Evolutionary conservation across 208 protist species (phyloP).

Genomic region (Trypanosoma scelopori): DNA sequence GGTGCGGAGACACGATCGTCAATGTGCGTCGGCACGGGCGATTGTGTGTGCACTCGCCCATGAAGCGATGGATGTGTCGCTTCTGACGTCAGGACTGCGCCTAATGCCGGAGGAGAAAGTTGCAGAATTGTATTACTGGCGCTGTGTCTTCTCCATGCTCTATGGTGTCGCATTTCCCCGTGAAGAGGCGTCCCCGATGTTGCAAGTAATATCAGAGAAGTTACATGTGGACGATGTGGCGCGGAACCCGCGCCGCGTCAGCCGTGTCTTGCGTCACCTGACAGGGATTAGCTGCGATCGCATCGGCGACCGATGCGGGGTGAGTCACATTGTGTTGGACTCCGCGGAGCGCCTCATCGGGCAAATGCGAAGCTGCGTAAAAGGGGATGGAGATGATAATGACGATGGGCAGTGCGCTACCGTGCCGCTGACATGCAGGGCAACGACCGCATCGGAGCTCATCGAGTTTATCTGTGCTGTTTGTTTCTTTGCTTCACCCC

Average conservation of each 20-base stretch:
- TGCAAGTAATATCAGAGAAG: slow-evolving; percentile 20
- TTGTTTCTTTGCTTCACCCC: not conserved
- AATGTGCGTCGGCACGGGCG: slow-evolving; percentile 13
- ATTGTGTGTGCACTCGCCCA: slow-evolving; percentile 3
- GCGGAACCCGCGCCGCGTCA: slow-evolving; percentile 24
- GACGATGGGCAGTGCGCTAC: not conserved
- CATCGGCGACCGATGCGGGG: slow-evolving; percentile 1
- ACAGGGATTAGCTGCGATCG: slow-evolving; percentile 12
- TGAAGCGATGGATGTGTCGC: not conserved
- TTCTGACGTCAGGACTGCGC: slow-evolving; percentile 3
- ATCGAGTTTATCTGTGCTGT: slow-evolving; percentile 5
- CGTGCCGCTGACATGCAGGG: not conserved
- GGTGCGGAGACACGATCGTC: slow-evolving; percentile 17
- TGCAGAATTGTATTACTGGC: slow-evolving; percentile 22
- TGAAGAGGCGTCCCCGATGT: slow-evolving; percentile 13
- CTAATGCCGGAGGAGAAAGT: slow-evolving; percentile 28
- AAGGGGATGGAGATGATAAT: not conserved
- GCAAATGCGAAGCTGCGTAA: not conserved
- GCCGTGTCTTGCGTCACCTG: slow-evolving; percentile 21
- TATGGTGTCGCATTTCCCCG: slow-evolving; percentile 21
- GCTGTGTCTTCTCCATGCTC: slow-evolving; percentile 26
- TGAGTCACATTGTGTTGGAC: slow-evolving; percentile 13
- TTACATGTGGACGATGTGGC: slow-evolving; percentile 8
- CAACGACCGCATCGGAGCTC: not conserved
- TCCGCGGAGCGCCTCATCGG: not conserved